Evolutionary conservation across 768 basidiomycete species (phyloP).

Genomic region (Tylopilus rubrobrunneus): DNA sequence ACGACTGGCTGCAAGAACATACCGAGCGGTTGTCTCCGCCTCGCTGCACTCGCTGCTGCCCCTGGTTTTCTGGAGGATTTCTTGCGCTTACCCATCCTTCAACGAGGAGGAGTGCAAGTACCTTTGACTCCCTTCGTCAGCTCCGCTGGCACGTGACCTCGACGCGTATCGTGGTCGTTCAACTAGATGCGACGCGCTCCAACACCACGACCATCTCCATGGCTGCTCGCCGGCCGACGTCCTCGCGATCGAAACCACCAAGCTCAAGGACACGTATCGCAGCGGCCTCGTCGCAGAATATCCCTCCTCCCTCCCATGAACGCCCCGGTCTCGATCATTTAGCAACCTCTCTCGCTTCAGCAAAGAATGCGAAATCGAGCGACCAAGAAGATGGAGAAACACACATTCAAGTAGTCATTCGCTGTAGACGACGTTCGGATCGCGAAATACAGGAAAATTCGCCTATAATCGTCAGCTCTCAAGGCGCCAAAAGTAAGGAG

Average conservation of each 20-base stretch:
- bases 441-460: constrained; percentile 84
- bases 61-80: constrained; percentile 83
- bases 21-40: constrained; percentile 74
- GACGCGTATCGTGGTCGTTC: constrained; percentile 24
- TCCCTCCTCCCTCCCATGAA: constrained; percentile 22
- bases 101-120: background rate
- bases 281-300: constrained; percentile 32
- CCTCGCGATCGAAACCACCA: constrained; percentile 39
- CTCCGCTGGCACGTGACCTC: constrained; percentile 29
- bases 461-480: constrained; percentile 79
- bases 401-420: constrained; percentile 91
- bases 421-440: constrained; percentile 82
- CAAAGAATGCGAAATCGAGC: constrained; percentile 26
- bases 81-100: constrained; percentile 81
- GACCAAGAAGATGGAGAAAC: constrained; percentile 52
- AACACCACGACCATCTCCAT: constrained; percentile 34
- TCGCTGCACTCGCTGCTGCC: constrained; percentile 50
- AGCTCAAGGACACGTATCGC: constrained; percentile 46
- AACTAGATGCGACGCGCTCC: constrained; percentile 28
- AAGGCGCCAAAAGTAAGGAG: constrained; percentile 70
- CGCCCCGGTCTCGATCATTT: constrained; percentile 13
- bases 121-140: background rate
- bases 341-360: constrained; percentile 23
- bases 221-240: constrained; percentile 60
- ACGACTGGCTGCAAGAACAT: constrained; percentile 1